A percentile compares a stretch with the other conserved stretches of the same genome.
Conservation (phyloP, 129 eudicot species). For the Artemisia tridentata region DNA sequence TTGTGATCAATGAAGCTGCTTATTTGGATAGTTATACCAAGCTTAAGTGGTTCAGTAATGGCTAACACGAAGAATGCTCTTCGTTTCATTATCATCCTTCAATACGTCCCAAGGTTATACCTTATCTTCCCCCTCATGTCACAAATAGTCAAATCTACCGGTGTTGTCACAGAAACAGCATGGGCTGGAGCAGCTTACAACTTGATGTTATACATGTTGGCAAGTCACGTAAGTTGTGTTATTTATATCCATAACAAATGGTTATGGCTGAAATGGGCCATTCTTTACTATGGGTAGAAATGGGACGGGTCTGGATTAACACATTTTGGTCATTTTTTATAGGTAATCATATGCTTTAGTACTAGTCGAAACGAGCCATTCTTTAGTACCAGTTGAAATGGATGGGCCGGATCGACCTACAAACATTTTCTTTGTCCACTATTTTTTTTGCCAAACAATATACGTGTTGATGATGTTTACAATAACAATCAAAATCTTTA, state of each 20-base stretch:
- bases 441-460: too few relatives aligned
- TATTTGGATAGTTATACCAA: slow-evolving; percentile 77
- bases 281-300: neutral
- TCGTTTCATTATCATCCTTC: slow-evolving; percentile 72
- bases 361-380: too few relatives aligned
- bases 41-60: slow-evolving; percentile 74
- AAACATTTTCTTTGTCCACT: too few relatives aligned
- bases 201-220: slow-evolving; percentile 76
- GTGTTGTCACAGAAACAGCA: slow-evolving; percentile 78
- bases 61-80: slow-evolving; percentile 75
- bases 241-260: too few relatives aligned
- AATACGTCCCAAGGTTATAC: slow-evolving; percentile 70
- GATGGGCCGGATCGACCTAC: too few relatives aligned
- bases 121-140: slow-evolving; percentile 72
- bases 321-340: too few relatives aligned
- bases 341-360: too few relatives aligned
- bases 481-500: too few relatives aligned
- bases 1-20: slow-evolving; percentile 43
- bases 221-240: slow-evolving; percentile 75
- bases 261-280: too few relatives aligned
- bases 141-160: slow-evolving; percentile 72
- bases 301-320: too few relatives aligned
- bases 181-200: slow-evolving; percentile 96
- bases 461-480: too few relatives aligned
- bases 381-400: too few relatives aligned